Conservation (phyloP, 169 alveolate species). For the Babesia gibsoni region DNA sequence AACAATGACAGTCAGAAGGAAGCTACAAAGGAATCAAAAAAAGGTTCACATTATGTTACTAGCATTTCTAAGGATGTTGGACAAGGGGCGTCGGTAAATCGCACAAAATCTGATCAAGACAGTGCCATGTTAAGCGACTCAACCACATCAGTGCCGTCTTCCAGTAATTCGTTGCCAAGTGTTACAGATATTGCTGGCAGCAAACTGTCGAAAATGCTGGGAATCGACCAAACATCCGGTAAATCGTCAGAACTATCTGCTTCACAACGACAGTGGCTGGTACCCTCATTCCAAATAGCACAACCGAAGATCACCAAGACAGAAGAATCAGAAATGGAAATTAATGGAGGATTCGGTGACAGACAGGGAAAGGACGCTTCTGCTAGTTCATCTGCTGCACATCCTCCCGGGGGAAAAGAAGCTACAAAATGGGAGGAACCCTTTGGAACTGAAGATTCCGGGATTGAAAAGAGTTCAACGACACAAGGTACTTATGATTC, state of each 20-base stretch:
- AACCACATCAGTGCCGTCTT: not conserved
- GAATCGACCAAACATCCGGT: constrained; percentile 5
- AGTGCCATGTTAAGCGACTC: not conserved
- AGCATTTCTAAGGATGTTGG: not conserved
- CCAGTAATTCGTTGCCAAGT: not conserved
- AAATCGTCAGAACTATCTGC: constrained; percentile 10
- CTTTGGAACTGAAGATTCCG: no score
- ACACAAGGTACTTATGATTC: no score
- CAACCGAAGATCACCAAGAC: no score
- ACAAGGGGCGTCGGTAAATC: not conserved
- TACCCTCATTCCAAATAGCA: not conserved
- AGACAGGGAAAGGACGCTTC: no score
- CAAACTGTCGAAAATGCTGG: constrained; percentile 17
- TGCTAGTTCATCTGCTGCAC: no score
- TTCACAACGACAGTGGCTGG: constrained; percentile 25
- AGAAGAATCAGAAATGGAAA: no score
- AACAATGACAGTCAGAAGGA: not conserved
- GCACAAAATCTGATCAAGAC: not conserved
- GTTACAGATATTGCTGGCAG: constrained; percentile 18
- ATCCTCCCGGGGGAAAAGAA: no score
- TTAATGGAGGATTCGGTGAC: no score
- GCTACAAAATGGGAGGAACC: no score
- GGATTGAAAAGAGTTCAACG: no score
- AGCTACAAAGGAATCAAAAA: not conserved
- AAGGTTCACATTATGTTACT: not conserved